Evolutionary conservation across 768 basidiomycete genomes (phyloP).

Genomic region (Podaxis sp.): DNA sequence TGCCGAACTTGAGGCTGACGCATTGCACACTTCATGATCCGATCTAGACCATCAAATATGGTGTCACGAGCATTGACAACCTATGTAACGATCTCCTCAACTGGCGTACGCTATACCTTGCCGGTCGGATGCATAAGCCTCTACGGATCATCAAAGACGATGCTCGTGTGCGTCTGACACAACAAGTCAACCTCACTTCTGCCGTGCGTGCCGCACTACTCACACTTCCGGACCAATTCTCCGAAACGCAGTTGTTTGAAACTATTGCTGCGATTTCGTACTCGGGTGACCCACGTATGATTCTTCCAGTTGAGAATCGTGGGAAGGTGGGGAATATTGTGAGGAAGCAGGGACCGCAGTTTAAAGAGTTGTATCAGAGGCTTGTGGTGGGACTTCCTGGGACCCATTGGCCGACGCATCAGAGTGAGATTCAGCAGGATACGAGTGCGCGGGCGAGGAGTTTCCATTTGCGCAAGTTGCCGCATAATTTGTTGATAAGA

Average conservation of each 20-base stretch:
- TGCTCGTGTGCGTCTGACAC: constrained; percentile 84
- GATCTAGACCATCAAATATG: constrained; percentile 88
- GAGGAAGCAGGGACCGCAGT: constrained; percentile 72
- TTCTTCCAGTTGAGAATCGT: constrained; percentile 91
- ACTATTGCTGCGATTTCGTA: constrained; percentile 86
- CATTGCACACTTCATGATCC: constrained; percentile 4
- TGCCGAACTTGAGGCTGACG: neutral
- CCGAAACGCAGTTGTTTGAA: constrained; percentile 78
- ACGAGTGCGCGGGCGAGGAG: constrained; percentile 59
- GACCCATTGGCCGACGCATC: constrained; percentile 61
- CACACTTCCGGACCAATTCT: constrained; percentile 77
- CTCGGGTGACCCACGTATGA: constrained; percentile 88
- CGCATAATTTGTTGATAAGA: constrained; percentile 54
- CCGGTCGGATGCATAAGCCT: constrained; percentile 97
- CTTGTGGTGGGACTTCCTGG: constrained; percentile 77
- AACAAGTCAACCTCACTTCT: constrained; percentile 90
- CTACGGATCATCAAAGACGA: constrained; percentile 91
- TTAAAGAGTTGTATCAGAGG: constrained; percentile 82
- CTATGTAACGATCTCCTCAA: constrained; percentile 87
- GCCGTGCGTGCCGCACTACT: constrained; percentile 89
- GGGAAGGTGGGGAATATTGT: constrained; percentile 95
- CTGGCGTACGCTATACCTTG: constrained; percentile 91
- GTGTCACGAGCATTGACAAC: constrained; percentile 87
- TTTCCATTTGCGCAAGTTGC: constrained; percentile 75
- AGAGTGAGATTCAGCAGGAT: constrained; percentile 68